Evolutionary conservation across 2,329 filamentous ascomycete genomes (phyloP), one percentile per base, ranked within the genome.

Genomic region (Aspergillus fumigatiaffinis): DNA sequence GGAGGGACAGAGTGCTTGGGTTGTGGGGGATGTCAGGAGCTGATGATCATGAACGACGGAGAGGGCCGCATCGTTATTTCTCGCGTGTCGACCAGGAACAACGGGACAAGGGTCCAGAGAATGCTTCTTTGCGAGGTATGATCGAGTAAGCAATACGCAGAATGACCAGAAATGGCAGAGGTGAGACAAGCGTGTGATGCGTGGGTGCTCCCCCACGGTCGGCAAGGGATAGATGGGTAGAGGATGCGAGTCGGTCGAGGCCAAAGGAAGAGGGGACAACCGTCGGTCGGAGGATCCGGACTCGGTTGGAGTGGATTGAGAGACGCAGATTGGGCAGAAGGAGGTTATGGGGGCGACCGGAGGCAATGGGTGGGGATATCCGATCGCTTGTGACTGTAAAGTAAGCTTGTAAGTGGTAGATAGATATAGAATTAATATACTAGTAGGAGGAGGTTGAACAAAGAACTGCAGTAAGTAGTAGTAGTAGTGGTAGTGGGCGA

Each of bases 61-160:
- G 21, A 51, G 59, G 56, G 50, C 60, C 53, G 59, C 63, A 66
- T 64, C 55, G 32, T 38, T 17, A 60, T 66, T 62, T 59, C 60
- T 51, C 53, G 47, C 38, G 54, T 44, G 52, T 46, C 49, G 53
- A 53, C 29, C 21, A 41, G 21, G 29, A 51, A 49, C 32, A n/a
- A 48, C 38, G 29, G 17, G 29, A 44, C 20, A 28, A n/a, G 14
- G 23, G 20, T 48, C 17, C 29, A 9, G 20, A 48, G 26, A 38
- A 38, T n/a, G 32, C 14, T 14, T 14, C 14, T 38, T n/a, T 38
- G 32, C 25, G 14, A 14, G 5, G 32, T 38, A 17, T 17, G 32
- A 17, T 38, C 14, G 32, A 38, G 32, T 38, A 38, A 38, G 32
- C 32, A 38, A 14, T 17, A 38, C 32, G 6, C 32, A 38, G 32